These are phyloP conservation scores for Tephrocybe sp. DNA, from an alignment of 768 basidiomycete species.

Conservation along the genomic window DNA sequence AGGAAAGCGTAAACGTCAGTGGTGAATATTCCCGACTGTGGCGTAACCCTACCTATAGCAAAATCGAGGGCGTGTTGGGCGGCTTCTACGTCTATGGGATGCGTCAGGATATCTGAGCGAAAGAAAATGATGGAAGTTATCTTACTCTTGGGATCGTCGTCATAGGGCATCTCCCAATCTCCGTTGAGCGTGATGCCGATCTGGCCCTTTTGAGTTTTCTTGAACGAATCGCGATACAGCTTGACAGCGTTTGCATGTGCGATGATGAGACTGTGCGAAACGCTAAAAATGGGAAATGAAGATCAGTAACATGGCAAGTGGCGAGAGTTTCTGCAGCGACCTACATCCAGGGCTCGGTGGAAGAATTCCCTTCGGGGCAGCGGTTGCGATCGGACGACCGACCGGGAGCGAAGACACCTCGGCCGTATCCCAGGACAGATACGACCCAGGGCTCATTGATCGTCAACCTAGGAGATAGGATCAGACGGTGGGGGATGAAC, in stretches of 20 bases:
- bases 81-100: slow-evolving; percentile 54
- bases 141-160: slow-evolving; percentile 67
- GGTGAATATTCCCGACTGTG: no score
- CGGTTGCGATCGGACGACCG: slow-evolving; percentile 62
- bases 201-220: slow-evolving; percentile 56
- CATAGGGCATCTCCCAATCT: slow-evolving; percentile 73
- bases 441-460: slow-evolving; percentile 78
- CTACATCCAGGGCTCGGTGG: slow-evolving; percentile 69
- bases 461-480: slow-evolving; percentile 49
- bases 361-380: slow-evolving; percentile 59
- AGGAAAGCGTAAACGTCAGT: slow-evolving; percentile 18
- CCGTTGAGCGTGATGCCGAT: slow-evolving; percentile 81
- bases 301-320: not conserved
- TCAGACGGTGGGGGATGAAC: slow-evolving; percentile 21
- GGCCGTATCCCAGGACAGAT: slow-evolving; percentile 64
- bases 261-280: slow-evolving; percentile 65
- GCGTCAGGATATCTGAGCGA: not conserved
- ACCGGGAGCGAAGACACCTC: slow-evolving; percentile 71
- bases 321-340: no score
- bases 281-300: slow-evolving; percentile 34
- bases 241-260: slow-evolving; percentile 71
- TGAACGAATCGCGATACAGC: slow-evolving; percentile 66
- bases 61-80: slow-evolving; percentile 73
- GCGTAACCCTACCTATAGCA: slow-evolving; percentile 57
- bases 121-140: slow-evolving; percentile 3